These are phyloP conservation scores for Picea sitchensis DNA, from an alignment of 75 land plant genomes.

Conservation along the genomic window DNA sequence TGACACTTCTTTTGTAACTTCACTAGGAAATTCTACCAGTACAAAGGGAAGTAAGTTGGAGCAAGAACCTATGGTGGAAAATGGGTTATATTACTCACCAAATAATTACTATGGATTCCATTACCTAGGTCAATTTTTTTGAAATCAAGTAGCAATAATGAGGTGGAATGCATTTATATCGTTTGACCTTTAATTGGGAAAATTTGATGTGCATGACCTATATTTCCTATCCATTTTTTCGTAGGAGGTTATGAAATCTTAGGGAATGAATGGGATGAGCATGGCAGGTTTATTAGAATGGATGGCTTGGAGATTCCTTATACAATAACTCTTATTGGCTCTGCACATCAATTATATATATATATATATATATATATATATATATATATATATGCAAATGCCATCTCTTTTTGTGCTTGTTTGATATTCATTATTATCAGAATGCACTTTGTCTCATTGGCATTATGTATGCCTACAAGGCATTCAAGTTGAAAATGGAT, in stretches of 20 bases:
- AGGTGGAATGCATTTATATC: background rate
- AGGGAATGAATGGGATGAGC: constrained; percentile 25
- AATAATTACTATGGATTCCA: constrained; percentile 28
- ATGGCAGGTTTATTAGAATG: constrained; percentile 13
- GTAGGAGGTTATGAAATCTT: constrained; percentile 24
- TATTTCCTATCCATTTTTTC: background rate
- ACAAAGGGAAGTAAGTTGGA: constrained; percentile 30
- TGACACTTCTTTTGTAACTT: constrained; percentile 23
- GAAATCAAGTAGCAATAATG: too few species aligned
- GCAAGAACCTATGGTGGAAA: constrained; percentile 15
- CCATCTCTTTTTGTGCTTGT: too few species aligned
- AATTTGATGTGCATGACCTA: background rate
- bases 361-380: too few species aligned
- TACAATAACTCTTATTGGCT: too few species aligned
- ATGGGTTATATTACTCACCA: constrained; percentile 20
- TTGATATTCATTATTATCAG: too few species aligned
- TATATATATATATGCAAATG: too few species aligned
- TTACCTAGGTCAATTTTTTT: constrained; percentile 32
- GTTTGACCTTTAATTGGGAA: background rate
- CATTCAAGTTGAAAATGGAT: too few species aligned
- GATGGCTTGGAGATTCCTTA: constrained; percentile 9
- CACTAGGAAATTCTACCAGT: constrained; percentile 21
- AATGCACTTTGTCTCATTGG: too few species aligned
- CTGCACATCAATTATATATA: too few species aligned
- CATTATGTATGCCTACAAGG: too few species aligned